Conservation (phyloP, 805 yeast genomes). For the Metschnikowia corniflorae region DNA sequence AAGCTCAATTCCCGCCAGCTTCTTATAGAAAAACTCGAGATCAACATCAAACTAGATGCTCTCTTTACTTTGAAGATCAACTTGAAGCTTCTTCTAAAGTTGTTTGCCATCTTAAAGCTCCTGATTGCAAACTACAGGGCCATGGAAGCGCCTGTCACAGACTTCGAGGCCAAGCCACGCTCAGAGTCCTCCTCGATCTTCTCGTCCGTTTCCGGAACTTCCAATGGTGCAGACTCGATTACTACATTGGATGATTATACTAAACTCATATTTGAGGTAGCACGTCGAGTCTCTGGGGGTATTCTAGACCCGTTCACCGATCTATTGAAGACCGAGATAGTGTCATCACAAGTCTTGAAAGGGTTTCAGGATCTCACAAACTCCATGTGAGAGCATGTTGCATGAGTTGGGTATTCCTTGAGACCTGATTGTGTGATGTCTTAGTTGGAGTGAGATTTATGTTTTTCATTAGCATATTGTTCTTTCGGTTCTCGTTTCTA, state of each 20-base stretch:
- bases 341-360: slow-evolving; percentile 26
- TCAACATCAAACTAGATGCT: slow-evolving; percentile 38
- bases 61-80: slow-evolving; percentile 37
- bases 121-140: slow-evolving; percentile 18
- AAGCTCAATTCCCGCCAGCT: slow-evolving; percentile 38
- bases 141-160: slow-evolving; percentile 3
- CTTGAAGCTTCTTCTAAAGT: slow-evolving; percentile 26
- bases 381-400: slow-evolving; percentile 6
- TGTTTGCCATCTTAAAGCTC: slow-evolving; percentile 25
- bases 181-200: slow-evolving; percentile 37
- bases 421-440: too few species aligned
- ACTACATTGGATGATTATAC: slow-evolving; percentile 32
- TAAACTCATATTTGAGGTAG: slow-evolving; percentile 24
- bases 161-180: slow-evolving; percentile 1
- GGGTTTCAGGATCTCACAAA: slow-evolving; percentile 30
- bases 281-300: slow-evolving; percentile 31
- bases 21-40: slow-evolving; percentile 42
- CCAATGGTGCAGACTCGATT: slow-evolving; percentile 22
- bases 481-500: too few species aligned
- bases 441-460: too few species aligned
- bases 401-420: too few species aligned
- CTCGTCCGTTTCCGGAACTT: slow-evolving; percentile 25
- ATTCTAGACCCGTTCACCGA: slow-evolving; percentile 36
- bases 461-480: too few species aligned
- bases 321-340: slow-evolving; percentile 28